Evolutionary conservation across 345 rosid species (phyloP).

Genomic region (Cardamine occulta): DNA sequence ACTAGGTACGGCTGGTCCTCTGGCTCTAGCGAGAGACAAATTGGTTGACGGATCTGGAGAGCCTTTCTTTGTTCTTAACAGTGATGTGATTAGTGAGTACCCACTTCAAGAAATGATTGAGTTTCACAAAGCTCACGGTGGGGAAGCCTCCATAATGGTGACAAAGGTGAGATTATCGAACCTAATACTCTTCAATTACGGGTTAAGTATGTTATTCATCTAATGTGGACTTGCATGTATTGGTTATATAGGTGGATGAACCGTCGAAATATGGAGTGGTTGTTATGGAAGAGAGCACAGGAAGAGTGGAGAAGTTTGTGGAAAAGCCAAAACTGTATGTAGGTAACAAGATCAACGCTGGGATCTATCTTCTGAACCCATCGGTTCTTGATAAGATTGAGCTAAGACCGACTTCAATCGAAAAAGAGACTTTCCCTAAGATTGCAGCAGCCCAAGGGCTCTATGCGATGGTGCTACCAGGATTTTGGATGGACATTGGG

Average conservation of each 20-base stretch:
- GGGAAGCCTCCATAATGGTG: constrained; percentile 99
- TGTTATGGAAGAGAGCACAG: constrained; percentile 85
- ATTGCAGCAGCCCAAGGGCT: constrained; percentile 81
- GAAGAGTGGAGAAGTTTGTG: constrained; percentile 86
- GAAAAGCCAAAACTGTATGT: constrained; percentile 92
- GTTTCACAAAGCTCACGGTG: constrained; percentile 91
- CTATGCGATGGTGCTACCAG: constrained; percentile 93
- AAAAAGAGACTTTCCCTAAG: constrained; percentile 95
- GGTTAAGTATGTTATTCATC: neutral
- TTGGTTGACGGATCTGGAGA: constrained; percentile 76
- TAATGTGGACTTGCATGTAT: neutral
- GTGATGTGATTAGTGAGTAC: constrained; percentile 98
- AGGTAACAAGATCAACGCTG: constrained; percentile 98
- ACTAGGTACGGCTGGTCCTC: constrained; percentile 98
- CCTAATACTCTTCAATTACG: neutral
- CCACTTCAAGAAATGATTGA: constrained; percentile 81
- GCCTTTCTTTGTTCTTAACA: constrained; percentile 97
- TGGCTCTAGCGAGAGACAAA: constrained; percentile 96
- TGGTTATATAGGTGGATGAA: constrained; percentile 83
- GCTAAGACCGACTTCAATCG: constrained; percentile 93
- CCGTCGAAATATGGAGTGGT: constrained; percentile 99
- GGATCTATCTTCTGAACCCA: constrained; percentile 88
- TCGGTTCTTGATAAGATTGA: constrained; percentile 88
- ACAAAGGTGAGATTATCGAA: constrained; percentile 66
- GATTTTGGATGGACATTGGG: constrained; percentile 99